Base-by-base conservation (phyloP, 139 green algal species). In the Pseudopediastrum boryanum region DNA sequence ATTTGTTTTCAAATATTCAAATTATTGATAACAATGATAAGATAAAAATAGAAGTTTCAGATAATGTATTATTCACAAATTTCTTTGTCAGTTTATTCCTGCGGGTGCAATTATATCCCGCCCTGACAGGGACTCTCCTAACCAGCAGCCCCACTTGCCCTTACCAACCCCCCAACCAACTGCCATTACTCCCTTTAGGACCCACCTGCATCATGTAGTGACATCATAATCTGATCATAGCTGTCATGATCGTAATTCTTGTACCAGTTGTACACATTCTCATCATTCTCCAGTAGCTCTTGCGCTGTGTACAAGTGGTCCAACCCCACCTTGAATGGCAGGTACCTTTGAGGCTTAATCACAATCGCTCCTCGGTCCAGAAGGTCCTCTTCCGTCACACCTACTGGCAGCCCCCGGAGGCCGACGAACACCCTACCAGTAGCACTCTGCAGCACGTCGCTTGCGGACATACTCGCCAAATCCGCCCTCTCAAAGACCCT, bases 191-290 rank as follows among this genome's bases (percentile, higher is more conserved):
- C n/a, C n/a, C n/a, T n/a, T n/a, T n/a, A n/a, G n/a, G n/a, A n/a
- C 58, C 12, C 58, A 66, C 58, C 58, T 66, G 58, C 58, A 66
- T 66, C 58, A 21, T 66, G 58, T 21, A 66, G 36, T 13, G 58
- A 27, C 58, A 66, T 66, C 58, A 66, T 66, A 13, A 27, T 66
- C 23, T 66, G 58, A 21, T 66, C 58, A 66, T 66, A 66, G 19
- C 27, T 41, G 58, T 66, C 58, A 66, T 66, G 58, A 66, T 66
- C 19, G 36, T 66, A 66, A 29, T 35, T 35, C 58, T 66, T 66
- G 58, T 66, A 66, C 58, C 58, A 66, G 19, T 66, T 66, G 58
- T 66, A 66, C 27, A 66, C 23, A 10, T 66, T 23, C 10, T 16
- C 58, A 29, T 66, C 58, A 13, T 35, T 66, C 27, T 66, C 58